These are phyloP conservation scores for Trichoderma semiorbis DNA, from an alignment of 2,329 filamentous ascomycete genomes.

Conservation along the genomic window DNA sequence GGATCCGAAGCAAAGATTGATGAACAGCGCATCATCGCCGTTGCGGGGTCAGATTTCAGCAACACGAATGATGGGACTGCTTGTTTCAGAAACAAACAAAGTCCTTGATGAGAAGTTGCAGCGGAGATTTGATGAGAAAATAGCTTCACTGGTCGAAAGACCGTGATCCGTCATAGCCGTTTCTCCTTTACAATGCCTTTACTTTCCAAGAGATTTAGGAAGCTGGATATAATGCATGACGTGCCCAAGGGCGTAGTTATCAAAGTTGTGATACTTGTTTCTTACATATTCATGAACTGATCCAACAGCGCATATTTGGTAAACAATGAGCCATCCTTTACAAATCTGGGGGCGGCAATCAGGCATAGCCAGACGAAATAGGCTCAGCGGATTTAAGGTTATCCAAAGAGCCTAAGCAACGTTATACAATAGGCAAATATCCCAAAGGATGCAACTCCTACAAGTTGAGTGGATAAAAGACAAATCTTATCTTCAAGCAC, in stretches of 20 bases:
- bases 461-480: not conserved
- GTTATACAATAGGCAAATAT: not conserved
- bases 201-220: not conserved
- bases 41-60: not conserved
- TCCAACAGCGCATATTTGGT: not conserved
- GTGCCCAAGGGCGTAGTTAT: not conserved
- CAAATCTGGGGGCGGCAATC: not conserved
- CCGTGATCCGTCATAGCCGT: not conserved
- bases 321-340: not conserved
- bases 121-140: not conserved
- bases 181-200: not conserved
- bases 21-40: not conserved
- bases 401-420: not conserved
- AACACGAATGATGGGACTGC: not conserved
- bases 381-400: slow-evolving; percentile 1
- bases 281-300: not conserved
- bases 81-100: not conserved
- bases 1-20: not conserved
- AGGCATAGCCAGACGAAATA: not conserved
- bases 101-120: not conserved
- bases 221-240: not conserved
- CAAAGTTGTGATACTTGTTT: not conserved
- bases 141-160: not conserved
- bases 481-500: not conserved
- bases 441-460: not conserved